Conservation (phyloP, 2,329 filamentous ascomycete species). For the Seiridium unicorne region DNA sequence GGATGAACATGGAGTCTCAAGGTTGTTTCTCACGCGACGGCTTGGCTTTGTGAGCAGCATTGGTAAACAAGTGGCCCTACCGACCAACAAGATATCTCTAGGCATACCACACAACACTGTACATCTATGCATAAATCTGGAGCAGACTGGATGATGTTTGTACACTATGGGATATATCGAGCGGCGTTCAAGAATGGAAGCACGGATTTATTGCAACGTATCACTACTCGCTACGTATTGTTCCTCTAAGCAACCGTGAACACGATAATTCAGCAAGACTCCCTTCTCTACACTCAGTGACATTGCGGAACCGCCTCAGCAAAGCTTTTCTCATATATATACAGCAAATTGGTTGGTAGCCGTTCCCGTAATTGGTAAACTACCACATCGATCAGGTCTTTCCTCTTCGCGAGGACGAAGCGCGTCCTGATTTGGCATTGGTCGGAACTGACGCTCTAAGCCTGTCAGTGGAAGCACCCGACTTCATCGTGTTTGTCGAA, state of each 20-base stretch:
- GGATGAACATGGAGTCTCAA: background rate
- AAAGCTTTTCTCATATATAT: background rate
- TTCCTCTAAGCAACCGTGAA: background rate
- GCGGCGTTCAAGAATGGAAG: conserved; percentile 1
- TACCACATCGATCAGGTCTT: too few relatives aligned
- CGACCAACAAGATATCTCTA: background rate
- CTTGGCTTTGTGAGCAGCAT: too few relatives aligned
- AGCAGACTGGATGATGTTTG: background rate
- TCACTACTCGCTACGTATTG: background rate
- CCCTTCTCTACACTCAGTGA: background rate
- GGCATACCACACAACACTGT: background rate
- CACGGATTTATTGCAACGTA: background rate
- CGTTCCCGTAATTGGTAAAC: too few relatives aligned
- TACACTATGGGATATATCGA: background rate
- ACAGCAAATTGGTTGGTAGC: background rate
- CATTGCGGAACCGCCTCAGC: background rate
- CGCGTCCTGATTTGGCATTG: too few relatives aligned
- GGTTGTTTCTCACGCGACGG: too few relatives aligned
- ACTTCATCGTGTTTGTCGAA: too few relatives aligned
- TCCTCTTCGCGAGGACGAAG: too few relatives aligned
- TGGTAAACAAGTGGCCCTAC: too few relatives aligned
- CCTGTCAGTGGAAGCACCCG: too few relatives aligned
- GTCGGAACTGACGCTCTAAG: too few relatives aligned
- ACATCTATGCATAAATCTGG: background rate
- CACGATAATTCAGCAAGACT: background rate